Evolutionary conservation across 441 rosid genomes (phyloP).

Genomic region (Gossypium aridum): DNA sequence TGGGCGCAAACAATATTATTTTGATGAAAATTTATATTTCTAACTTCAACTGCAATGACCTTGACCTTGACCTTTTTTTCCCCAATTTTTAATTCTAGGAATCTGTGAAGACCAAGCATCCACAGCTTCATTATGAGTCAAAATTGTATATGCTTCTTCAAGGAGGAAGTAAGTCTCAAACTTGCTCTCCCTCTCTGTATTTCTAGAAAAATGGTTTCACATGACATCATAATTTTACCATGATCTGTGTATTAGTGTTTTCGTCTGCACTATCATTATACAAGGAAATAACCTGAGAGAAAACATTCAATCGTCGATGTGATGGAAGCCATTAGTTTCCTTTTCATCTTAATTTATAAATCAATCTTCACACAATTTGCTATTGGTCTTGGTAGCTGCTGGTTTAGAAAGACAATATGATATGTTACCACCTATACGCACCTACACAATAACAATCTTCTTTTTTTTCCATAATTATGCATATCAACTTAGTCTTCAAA

Average conservation of each 20-base stretch:
- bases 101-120: conserved; percentile 87
- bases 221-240: background rate
- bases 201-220: background rate
- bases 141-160: conserved; percentile 94
- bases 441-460: background rate
- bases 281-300: background rate
- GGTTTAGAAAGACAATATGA: background rate
- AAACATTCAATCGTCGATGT: background rate
- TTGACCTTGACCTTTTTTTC: background rate
- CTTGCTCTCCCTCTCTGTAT: background rate
- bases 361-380: background rate
- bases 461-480: background rate
- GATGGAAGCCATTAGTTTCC: background rate
- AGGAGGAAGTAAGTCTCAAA: conserved; percentile 79
- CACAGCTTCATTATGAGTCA: conserved; percentile 97
- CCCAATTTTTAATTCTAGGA: conserved; percentile 46
- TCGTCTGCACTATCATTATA: background rate
- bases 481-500: background rate
- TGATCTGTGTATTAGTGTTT: background rate
- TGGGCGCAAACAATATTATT: background rate
- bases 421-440: no score
- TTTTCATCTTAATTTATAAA: background rate
- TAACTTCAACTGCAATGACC: background rate
- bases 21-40: background rate
- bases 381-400: background rate